These are phyloP conservation scores for Arabidopsis thaliana DNA, from an alignment of 345 rosid species.

Conservation along the genomic window TAIR10.1 NC_003070.9:6637001-6637500, in stretches of 20 bases:
- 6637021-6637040: conserved; percentile 17
- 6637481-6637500: too few species aligned
- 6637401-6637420: neutral
- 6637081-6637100: neutral
- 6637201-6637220: neutral
- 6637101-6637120: neutral
- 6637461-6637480: too few species aligned
- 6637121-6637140: neutral
- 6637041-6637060: neutral
- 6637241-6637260: neutral
- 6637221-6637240: conserved; percentile 3
- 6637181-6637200: neutral
- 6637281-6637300: neutral
- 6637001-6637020: conserved; percentile 45
- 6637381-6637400: neutral
- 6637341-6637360: neutral
- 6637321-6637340: conserved; percentile 6
- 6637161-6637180: neutral
- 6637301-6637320: neutral
- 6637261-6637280: neutral
- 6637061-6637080: neutral
- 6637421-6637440: neutral
- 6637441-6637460: too few species aligned
- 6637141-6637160: neutral
- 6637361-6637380: neutral